Evolutionary conservation across 441 rosid genomes (phyloP), one percentile per base, ranked within the genome.

Genomic region (Manihot esculenta): DNA sequence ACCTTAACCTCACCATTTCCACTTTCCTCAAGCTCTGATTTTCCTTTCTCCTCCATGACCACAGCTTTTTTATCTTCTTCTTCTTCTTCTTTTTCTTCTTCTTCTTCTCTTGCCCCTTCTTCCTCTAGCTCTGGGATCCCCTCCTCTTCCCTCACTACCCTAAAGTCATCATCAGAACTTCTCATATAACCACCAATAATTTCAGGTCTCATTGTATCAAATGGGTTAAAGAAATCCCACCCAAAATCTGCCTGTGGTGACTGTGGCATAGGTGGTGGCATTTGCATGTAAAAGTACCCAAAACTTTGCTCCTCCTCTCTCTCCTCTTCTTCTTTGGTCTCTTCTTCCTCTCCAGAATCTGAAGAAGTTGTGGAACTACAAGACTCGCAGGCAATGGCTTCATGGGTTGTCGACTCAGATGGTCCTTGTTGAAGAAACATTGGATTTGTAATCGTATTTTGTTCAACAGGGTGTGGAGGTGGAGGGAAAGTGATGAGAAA

Each of bases 71-170:
- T 57, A 56, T 74, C 81, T 63, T 66, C 69, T 70, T 72, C 79
- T 66, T 78, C 61, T 18, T 15, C 51, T 33, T 55, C 45, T 20
- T 48, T 56, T 63, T 54, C n/a, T 23, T n/a, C n/a, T n/a, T n/a
- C n/a, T n/a, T n/a, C n/a, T n/a, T n/a, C n/a, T n/a, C n/a, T n/a
- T n/a, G 75, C 77, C 21, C 57, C 86, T 66, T 79, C 95, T 68
- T 86, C 94, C 72, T 89, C 94, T 20, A 89, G 80, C 72, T 89
- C 92, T 7, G 95, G 95, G 47, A 89, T 87, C 74, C 95, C 92
- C 81, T 89, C 92, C 72, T 87, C 74, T 69, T 87, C 88, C 69
- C 92, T 84, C 74, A 87, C 90, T 41, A 67, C 84, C 74, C 79
- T 87, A 69, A 87, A 68, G 51, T 89, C 88, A 72, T 87, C 90